Conservation (phyloP, 345 rosid species). For the Euclidium syriacum region DNA sequence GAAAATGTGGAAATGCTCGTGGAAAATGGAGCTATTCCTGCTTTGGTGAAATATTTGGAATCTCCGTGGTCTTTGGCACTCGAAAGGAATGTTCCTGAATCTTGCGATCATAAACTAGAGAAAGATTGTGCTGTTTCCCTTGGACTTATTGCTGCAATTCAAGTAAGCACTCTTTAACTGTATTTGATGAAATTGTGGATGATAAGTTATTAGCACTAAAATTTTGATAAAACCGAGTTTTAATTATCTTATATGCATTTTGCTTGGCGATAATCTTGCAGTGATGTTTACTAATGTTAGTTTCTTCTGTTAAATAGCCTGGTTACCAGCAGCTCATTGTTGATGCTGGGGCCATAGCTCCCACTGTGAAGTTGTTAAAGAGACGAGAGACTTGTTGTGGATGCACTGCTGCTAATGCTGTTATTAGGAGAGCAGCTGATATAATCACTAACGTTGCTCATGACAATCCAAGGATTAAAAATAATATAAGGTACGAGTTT, state of each 20-base stretch:
- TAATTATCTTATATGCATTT: background rate
- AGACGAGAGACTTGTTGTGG: constrained; percentile 25
- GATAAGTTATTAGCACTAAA: background rate
- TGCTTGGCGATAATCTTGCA: background rate
- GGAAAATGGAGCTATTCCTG: constrained; percentile 58
- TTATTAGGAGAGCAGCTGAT: constrained; percentile 71
- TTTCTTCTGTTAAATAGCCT: constrained; percentile 38
- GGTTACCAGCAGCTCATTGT: constrained; percentile 68
- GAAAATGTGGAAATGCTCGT: constrained; percentile 49
- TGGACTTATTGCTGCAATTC: constrained; percentile 60
- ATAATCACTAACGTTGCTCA: constrained; percentile 69
- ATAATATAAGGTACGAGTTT: constrained; percentile 45
- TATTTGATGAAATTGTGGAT: background rate
- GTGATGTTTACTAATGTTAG: background rate
- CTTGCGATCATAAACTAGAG: constrained; percentile 48
- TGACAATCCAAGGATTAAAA: constrained; percentile 61
- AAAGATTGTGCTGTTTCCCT: constrained; percentile 54
- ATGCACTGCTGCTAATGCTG: constrained; percentile 27
- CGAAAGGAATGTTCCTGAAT: background rate
- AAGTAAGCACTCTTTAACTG: constrained; percentile 24
- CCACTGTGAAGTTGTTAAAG: constrained; percentile 50
- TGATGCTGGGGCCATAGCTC: constrained; percentile 64
- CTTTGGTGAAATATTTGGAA: constrained; percentile 47
- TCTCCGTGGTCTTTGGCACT: constrained; percentile 15
- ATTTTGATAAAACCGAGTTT: background rate